Base-by-base conservation (phyloP, 495 filamentous ascomycete genomes). In the Penicillium paradoxum region DNA sequence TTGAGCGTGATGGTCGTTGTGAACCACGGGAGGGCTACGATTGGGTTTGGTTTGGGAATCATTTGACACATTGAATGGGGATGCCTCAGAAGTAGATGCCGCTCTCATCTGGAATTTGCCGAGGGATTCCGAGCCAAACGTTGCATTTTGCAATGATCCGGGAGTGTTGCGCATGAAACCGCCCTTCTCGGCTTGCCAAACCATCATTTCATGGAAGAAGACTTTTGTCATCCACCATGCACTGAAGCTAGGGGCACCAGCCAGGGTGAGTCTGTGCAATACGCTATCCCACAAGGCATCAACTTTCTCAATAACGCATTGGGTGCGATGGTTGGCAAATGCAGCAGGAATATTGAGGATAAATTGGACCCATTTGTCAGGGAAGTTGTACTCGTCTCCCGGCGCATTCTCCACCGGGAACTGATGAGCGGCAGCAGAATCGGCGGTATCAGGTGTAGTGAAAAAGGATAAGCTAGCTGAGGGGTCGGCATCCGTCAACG, bases 171-270 rank as follows among this genome's bases (percentile, higher is more conserved):
- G 81, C 77, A 97, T 82, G 65, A 97, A 97, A 0, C 93, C 93
- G 17, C 93, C 93, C 50, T 91, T 86, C 60, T 96, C 90, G 0
- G 90, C 91, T 58, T 95, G 77, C 82, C 93, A 97, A 33, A 85
- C 72, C 60, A 91, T 83, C 91, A 95, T 95, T 70, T 97, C 93
- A 65, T 97, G 92, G 47, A 98, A 81, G 77, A 91, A 98, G 46
- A 91, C 90, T 65, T 97, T 96, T n/a, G 89, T 91, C 48, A 96
- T 87, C 90, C 93, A 97, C 93, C 93, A 98, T 2, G 88, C 85
- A 13, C 89, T 90, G 63, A 96, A 98, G 60, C 89, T 95, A 53
- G 84, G 81, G 9, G 88, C 90, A 53, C 87, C 84, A 21, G 80
- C 80, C 19, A 97, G 83, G 7, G 92, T 97, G 51, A 78, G 51